These are phyloP conservation scores for Nymphaea colorata DNA, from an alignment of 164 flowering plant species.

Conservation along the genomic window DNA sequence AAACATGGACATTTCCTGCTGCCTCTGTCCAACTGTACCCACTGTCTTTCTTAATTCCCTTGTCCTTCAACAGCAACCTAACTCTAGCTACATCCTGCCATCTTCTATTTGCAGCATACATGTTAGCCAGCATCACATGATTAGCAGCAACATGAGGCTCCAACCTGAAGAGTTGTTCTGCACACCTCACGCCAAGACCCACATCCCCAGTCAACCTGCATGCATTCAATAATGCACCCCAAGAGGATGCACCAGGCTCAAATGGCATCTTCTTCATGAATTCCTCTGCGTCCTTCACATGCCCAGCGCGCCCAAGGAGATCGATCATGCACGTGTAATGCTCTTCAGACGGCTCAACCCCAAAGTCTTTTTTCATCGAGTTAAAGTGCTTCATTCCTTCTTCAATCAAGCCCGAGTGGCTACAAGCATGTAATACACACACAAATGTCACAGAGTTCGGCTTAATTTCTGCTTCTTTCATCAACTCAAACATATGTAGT, in stretches of 20 bases:
- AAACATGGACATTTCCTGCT: slow-evolving; percentile 8
- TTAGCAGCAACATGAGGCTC: slow-evolving; percentile 14
- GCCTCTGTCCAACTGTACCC: slow-evolving; percentile 17
- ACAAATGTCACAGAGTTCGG: slow-evolving; percentile 13
- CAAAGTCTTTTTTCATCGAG: slow-evolving; percentile 6
- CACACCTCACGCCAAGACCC: slow-evolving; percentile 7
- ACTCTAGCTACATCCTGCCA: slow-evolving; percentile 14
- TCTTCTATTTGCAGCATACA: slow-evolving; percentile 14
- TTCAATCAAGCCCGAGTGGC: slow-evolving; percentile 11
- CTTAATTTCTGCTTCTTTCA: slow-evolving; percentile 5
- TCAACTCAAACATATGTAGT: slow-evolving; percentile 7
- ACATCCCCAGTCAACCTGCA: slow-evolving; percentile 11
- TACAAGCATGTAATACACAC: slow-evolving; percentile 13
- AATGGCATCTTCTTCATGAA: slow-evolving; percentile 13
- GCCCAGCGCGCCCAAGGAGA: slow-evolving; percentile 12
- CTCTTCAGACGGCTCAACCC: slow-evolving; percentile 8
- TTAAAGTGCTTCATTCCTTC: slow-evolving; percentile 8
- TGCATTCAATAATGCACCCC: slow-evolving; percentile 14
- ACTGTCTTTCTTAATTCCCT: slow-evolving; percentile 13
- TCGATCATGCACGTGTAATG: slow-evolving; percentile 13
- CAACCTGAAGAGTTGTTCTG: slow-evolving; percentile 12
- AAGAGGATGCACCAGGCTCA: slow-evolving; percentile 12
- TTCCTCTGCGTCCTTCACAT: slow-evolving; percentile 11
- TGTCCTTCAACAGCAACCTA: slow-evolving; percentile 12
- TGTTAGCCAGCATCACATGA: slow-evolving; percentile 13